phyloP scores from a whole-genome alignment of 2,329 filamentous ascomycete species.

The Scedosporium aurantiacum region DNA sequence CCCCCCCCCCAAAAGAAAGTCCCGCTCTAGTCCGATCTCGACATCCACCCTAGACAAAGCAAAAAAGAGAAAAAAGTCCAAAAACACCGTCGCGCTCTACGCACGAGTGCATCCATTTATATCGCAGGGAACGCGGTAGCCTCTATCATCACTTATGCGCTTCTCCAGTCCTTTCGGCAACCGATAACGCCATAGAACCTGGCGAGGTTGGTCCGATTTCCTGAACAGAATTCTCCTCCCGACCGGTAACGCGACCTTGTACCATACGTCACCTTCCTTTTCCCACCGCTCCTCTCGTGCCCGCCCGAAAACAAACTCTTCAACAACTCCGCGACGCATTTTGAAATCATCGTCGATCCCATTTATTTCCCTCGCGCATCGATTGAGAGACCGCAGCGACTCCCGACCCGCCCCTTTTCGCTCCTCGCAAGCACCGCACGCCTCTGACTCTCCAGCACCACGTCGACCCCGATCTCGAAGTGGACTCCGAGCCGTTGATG shows the following conservation, averaged over 20 bases:
- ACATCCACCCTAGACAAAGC: background rate
- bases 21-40: conserved; percentile 3
- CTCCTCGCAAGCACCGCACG: background rate
- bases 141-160: background rate
- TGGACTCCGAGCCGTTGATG: conserved; percentile 51
- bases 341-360: conserved; percentile 39
- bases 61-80: background rate
- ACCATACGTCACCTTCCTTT: conserved; percentile 6
- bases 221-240: conserved; percentile 2
- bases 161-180: background rate
- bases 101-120: background rate
- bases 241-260: conserved; percentile 3
- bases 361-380: conserved; percentile 32
- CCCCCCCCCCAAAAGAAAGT: background rate
- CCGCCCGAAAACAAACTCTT: conserved; percentile 24
- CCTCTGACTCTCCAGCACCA: background rate
- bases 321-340: conserved; percentile 15
- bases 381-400: conserved; percentile 4
- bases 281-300: conserved; percentile 9
- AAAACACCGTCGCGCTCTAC: background rate
- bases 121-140: background rate
- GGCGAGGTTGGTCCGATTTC: background rate
- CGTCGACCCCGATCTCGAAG: conserved; percentile 24
- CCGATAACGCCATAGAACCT: background rate
- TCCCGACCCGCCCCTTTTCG: background rate